phyloP scores from a whole-genome alignment of 2,329 filamentous ascomycete genomes.

The Sporothrix variecibatus region DNA sequence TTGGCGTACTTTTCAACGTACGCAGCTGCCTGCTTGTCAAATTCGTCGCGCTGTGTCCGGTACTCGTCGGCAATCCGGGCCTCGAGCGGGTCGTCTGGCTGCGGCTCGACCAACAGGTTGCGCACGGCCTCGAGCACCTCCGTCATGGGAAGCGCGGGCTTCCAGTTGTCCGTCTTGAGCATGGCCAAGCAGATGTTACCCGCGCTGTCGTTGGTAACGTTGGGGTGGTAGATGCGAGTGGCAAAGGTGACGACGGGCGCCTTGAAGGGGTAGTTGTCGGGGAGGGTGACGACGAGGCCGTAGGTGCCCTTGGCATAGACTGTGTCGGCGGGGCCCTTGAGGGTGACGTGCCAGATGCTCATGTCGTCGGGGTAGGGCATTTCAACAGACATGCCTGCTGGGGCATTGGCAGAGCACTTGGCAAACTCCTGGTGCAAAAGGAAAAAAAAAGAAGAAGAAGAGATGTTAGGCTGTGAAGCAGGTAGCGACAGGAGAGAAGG shows the following conservation, averaged over 20 bases:
- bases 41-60: conserved; percentile 65
- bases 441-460: background rate
- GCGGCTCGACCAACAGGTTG: conserved; percentile 74
- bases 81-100: conserved; percentile 89
- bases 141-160: conserved; percentile 76
- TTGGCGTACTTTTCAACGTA: conserved; percentile 75
- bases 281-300: conserved; percentile 71
- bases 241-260: conserved; percentile 75
- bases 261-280: conserved; percentile 86
- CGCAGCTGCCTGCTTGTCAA: conserved; percentile 72
- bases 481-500: background rate
- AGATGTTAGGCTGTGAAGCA: background rate
- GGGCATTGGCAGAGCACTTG: conserved; percentile 52
- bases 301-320: conserved; percentile 69
- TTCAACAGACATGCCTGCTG: conserved; percentile 49
- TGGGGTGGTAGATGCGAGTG: conserved; percentile 95
- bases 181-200: conserved; percentile 85
- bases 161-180: conserved; percentile 87
- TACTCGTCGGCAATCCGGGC: conserved; percentile 82
- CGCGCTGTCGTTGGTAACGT: conserved; percentile 82
- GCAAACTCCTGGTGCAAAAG: conserved; percentile 50
- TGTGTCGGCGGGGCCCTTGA: conserved; percentile 48
- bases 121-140: conserved; percentile 77
- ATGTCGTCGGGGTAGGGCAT: conserved; percentile 52
- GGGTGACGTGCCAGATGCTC: conserved; percentile 54